A percentile compares a stretch with the other conserved stretches of the same genome.
Evolutionary conservation across 805 yeast genomes (phyloP).

Genomic region (Teunomyces cretensis): DNA sequence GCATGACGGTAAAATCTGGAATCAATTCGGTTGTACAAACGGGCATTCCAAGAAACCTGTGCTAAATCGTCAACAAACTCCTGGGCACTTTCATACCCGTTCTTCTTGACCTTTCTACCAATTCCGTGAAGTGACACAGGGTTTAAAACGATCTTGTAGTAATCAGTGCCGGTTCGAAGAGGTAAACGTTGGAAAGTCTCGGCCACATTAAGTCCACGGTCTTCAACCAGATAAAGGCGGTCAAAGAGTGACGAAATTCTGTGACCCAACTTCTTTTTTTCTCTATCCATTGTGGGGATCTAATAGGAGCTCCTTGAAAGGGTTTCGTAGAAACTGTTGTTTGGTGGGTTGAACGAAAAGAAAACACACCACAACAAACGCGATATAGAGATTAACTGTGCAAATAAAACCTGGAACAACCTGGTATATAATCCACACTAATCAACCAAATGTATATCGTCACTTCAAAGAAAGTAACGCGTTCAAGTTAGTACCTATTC

Average conservation of each 20-base stretch:
- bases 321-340: no score
- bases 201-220: slow-evolving; percentile 47
- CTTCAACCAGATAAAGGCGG: slow-evolving; percentile 39
- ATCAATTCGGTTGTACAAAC: slow-evolving; percentile 72
- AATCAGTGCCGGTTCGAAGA: slow-evolving; percentile 67
- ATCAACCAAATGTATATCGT: background rate
- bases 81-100: slow-evolving; percentile 57
- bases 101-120: slow-evolving; percentile 54
- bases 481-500: background rate
- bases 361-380: background rate
- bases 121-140: slow-evolving; percentile 84
- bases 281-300: slow-evolving; percentile 11
- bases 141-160: slow-evolving; percentile 70
- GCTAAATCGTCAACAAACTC: slow-evolving; percentile 75
- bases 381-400: background rate
- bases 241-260: slow-evolving; percentile 36
- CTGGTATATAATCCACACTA: background rate
- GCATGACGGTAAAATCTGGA: slow-evolving; percentile 72
- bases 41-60: slow-evolving; percentile 89
- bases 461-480: background rate
- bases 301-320: background rate
- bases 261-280: slow-evolving; percentile 35
- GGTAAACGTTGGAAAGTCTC: slow-evolving; percentile 74
- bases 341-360: background rate
- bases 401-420: no score